Evolutionary conservation across 169 alveolate species (phyloP).

Genomic region (Theileria orientalis): DNA sequence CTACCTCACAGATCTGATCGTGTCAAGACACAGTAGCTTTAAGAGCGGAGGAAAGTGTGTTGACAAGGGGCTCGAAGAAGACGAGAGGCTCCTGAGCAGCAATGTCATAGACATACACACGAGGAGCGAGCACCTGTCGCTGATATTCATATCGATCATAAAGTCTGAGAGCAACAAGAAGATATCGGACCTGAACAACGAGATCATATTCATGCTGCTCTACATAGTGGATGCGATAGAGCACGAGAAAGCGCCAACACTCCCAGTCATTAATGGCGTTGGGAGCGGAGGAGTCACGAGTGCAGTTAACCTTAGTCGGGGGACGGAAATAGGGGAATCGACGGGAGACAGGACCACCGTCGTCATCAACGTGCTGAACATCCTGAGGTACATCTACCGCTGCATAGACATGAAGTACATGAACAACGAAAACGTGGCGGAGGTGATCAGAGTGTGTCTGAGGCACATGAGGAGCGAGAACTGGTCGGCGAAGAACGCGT

Average conservation of each 20-base stretch:
- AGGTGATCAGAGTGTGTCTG: conserved; percentile 23
- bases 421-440: conserved; percentile 28
- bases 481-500: conserved; percentile 48
- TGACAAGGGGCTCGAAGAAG: background rate
- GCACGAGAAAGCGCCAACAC: no score
- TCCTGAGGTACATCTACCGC: conserved; percentile 41
- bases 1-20: background rate
- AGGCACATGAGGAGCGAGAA: conserved; percentile 30
- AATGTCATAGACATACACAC: background rate
- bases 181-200: background rate
- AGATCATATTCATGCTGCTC: background rate
- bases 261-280: no score
- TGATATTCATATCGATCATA: background rate
- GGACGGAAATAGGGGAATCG: no score
- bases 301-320: no score
- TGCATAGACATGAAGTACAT: conserved; percentile 46
- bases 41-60: background rate
- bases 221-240: background rate
- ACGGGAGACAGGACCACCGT: no score
- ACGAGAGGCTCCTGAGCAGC: background rate
- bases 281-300: no score
- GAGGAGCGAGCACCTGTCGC: background rate
- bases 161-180: background rate
- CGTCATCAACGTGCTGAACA: conserved; percentile 36
- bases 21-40: background rate